Base-by-base conservation (phyloP, 768 basidiomycete genomes). In the Tylopilus felleus region DNA sequence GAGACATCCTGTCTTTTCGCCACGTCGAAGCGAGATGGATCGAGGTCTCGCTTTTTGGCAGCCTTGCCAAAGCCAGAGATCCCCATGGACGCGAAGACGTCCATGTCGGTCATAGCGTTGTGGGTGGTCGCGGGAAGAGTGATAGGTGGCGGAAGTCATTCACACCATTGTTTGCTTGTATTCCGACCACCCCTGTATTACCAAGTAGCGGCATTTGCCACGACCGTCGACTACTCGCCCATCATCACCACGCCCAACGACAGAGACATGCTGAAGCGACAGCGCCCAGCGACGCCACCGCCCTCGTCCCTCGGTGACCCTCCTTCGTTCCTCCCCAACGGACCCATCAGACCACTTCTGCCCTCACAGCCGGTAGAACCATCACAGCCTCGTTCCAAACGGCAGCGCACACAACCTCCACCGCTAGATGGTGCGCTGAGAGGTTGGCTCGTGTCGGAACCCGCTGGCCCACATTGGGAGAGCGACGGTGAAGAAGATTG, bases 21-120 rank as follows among this genome's bases (percentile, higher is more conserved):
- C 71, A 83, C 88, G 71, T 90, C 87, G 59, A 92, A 90, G 55
- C 88, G 75, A n/a, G 77, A 68, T n/a, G 86, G 84, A 66, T 90
- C 86, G 21, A 91, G 77, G 65, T 80, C 72, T 57, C 77, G 83
- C 72, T 84, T 84, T 68, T 83, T 80, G 23, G 73, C 65, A 41
- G 84, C 71, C 73, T 92, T 93, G 23, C 92, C 92, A 65, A 94
- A 94, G 22, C 88, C 88, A 62, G 82, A 62, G 52, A 93, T 88
- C 7, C 91, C 91, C 86, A 94, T 92, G 12, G 86, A 82, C 2
- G 86, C 83, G 62, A 92, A 79, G 19, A 92, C 72, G 56, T 91
- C 89, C 73, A 78, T 77, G 69, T 85, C 81, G 23, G 70, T 70
- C 81, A 82, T 81, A n/a, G 41, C 52, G 61, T 41, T 33, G 55